Evolutionary conservation across 108 stramenopile species (phyloP).

Genomic region (Skeletonema grethae): DNA sequence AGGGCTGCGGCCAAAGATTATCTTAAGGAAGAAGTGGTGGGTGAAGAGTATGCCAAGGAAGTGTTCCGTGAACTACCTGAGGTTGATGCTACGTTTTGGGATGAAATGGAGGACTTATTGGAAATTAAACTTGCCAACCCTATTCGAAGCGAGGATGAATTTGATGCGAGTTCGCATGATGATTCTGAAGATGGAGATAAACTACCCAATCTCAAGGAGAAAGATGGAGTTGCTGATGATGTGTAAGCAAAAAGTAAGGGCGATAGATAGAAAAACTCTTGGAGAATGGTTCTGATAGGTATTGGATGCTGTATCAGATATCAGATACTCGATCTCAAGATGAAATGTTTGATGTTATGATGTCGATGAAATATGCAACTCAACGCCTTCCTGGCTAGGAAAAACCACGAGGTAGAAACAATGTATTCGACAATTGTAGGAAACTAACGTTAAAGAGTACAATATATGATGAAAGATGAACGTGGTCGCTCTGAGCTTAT

Average conservation of each 20-base stretch:
- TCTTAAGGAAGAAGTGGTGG: neutral
- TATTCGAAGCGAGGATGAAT: neutral
- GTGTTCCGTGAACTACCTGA: slow-evolving; percentile 12
- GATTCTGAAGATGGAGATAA: neutral
- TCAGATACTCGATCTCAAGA: neutral
- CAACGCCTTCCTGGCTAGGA: neutral
- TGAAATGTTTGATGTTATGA: neutral
- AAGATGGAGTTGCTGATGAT: neutral
- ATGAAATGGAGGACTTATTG: slow-evolving; percentile 27
- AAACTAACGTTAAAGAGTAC: neutral
- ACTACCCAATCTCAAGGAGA: neutral
- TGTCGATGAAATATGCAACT: neutral
- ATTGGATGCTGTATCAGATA: slow-evolving; percentile 4
- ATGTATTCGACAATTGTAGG: neutral
- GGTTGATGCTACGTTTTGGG: slow-evolving; percentile 13
- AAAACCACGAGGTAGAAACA: neutral
- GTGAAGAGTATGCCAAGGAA: neutral
- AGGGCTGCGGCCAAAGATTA: neutral
- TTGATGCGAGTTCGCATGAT: neutral
- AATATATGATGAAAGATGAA: neutral
- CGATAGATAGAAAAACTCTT: neutral
- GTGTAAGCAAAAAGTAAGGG: neutral
- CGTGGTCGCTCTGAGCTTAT: neutral
- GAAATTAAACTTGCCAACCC: slow-evolving; percentile 15
- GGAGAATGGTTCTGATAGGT: neutral